Percentiles rank a stretch among this genome's conserved stretches.
These are phyloP conservation scores for barrel medic (Medicago truncatula) DNA, from an alignment of 306 rosid genomes.

Conservation along the genomic window DNA sequence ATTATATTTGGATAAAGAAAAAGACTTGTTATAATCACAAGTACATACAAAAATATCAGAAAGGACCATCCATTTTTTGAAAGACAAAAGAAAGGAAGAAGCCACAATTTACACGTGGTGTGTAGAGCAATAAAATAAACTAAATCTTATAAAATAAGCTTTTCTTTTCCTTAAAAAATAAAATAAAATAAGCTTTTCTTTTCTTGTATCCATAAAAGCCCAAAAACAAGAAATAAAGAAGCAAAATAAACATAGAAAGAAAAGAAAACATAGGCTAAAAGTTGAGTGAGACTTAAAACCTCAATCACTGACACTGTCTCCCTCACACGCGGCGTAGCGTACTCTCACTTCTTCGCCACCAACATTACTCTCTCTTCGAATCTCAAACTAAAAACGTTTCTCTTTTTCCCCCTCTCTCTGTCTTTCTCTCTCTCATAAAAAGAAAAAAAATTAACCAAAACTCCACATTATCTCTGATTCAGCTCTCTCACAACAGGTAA, in stretches of 20 bases:
- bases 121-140: too few species aligned
- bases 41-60: too few species aligned
- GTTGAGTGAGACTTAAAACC: background rate
- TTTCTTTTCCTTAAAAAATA: too few species aligned
- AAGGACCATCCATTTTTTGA: too few species aligned
- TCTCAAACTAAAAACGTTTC: background rate
- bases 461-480: background rate
- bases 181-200: too few species aligned
- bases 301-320: conserved; percentile 24
- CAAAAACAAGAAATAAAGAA: too few species aligned
- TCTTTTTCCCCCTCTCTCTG: background rate
- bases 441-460: background rate
- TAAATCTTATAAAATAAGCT: too few species aligned
- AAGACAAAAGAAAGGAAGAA: too few species aligned
- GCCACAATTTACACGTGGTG: too few species aligned
- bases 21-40: too few species aligned
- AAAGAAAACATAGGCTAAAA: background rate
- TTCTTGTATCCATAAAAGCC: too few species aligned
- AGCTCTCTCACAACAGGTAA: background rate
- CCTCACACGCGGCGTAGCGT: conserved; percentile 43
- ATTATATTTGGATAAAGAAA: too few species aligned
- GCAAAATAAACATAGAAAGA: background rate
- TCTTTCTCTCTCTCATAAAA: background rate
- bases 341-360: conserved; percentile 24
- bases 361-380: background rate